Evolutionary conservation across 495 filamentous ascomycete species (phyloP), one percentile per base, ranked within the genome.

Genomic region (Beverwykella pulmonaria): DNA sequence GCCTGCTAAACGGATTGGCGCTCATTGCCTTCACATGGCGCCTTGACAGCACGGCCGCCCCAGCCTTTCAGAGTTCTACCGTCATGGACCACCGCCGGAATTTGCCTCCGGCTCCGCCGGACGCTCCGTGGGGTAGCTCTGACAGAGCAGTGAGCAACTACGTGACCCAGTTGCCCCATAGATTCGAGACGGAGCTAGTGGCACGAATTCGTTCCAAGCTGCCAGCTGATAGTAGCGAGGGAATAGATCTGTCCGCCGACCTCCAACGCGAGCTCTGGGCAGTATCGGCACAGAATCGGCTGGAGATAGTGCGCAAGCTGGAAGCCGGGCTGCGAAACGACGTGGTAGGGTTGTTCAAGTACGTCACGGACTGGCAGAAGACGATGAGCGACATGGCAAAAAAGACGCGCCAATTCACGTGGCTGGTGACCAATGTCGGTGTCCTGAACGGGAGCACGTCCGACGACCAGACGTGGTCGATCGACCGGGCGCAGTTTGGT

Each of bases 241-340:
- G 48, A 52, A 53, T 53, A 39, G 30, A 61, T 39, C 44, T 61
- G 47, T 34, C 59, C 59, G 59, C 59, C 46, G 59, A 61, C 10
- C 59, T 61, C 59, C 25, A 53, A 53, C 46, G 47, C 47, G 59
- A 61, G 59, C 59, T 61, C 59, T 61, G 59, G 59, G 59, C 44
- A 9, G 59, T 53, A 27, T 52, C 59, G 47, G 59, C 59, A 53
- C 59, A 61, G 32, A 61, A 52, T 53, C 59, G 59, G 47, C 59
- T 25, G 59, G 59, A 61, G 59, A 61, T 61, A 61, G 59, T 53
- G 26, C 46, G 29, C 46, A 61, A 61, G 32, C 3, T 61, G 32
- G 59, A 61, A 53, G 29, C 25, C 22, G 46, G 46, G 46, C 48
- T 61, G 48, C 59, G 59, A 12, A 61, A 61, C 48, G 59, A 61